A percentile compares a stretch with the other conserved stretches of the same genome.
Evolutionary conservation across 441 rosid genomes (phyloP).

Genomic region (Adansonia rubrostipa): DNA sequence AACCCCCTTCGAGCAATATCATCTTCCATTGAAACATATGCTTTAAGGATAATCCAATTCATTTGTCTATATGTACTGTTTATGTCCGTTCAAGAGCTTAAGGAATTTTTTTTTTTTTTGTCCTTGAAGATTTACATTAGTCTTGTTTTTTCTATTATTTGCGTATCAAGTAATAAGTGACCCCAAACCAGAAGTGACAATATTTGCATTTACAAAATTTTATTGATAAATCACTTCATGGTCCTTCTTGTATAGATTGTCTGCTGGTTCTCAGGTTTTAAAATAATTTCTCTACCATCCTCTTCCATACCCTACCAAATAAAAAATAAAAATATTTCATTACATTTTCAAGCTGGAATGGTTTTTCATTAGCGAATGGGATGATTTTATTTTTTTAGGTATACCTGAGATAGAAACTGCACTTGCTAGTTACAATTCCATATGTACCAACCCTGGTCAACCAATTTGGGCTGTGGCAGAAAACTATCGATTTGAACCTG

Average conservation of each 20-base stretch:
- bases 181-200: neutral
- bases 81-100: neutral
- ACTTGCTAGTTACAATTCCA: slow-evolving; percentile 58
- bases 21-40: neutral
- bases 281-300: neutral
- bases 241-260: neutral
- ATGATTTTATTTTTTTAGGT: slow-evolving; percentile 54
- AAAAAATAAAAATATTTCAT: neutral
- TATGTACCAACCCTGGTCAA: slow-evolving; percentile 45
- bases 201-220: neutral
- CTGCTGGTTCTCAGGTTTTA: neutral
- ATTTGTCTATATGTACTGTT: neutral
- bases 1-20: neutral
- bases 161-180: neutral
- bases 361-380: slow-evolving; percentile 2
- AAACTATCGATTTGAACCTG: slow-evolving; percentile 96
- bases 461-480: slow-evolving; percentile 98
- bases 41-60: neutral
- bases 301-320: neutral
- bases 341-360: no score
- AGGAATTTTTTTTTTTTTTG: neutral
- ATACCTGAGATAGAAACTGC: slow-evolving; percentile 68
- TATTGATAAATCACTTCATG: neutral
- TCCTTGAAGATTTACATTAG: neutral
- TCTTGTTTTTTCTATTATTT: neutral